phyloP scores from a whole-genome alignment of 1,284 basidiomycete species.

The Caloboletus firmus region DNA sequence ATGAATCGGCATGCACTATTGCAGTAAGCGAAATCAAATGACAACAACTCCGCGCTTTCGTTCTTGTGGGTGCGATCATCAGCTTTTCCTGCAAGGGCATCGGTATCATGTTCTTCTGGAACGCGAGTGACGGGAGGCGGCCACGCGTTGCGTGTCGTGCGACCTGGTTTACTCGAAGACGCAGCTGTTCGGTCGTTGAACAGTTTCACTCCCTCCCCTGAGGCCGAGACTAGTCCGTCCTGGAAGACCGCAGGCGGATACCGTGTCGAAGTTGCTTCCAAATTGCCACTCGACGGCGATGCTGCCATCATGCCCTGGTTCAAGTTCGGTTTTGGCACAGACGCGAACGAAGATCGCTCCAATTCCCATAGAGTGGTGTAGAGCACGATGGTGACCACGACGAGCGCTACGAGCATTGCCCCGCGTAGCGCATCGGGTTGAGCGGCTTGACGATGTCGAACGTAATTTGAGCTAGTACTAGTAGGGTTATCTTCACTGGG shows the following conservation, averaged over 20 bases:
- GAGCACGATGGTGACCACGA: conserved; percentile 28
- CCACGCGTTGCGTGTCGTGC: conserved; percentile 6
- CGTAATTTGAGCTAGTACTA: background rate
- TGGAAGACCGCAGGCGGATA: background rate
- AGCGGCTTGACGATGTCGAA: conserved; percentile 3
- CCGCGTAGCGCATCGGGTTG: conserved; percentile 15
- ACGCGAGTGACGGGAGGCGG: conserved; percentile 15
- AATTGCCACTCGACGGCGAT: background rate
- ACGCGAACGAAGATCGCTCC: conserved; percentile 14
- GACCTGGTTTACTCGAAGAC: background rate
- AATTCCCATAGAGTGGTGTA: conserved; percentile 28
- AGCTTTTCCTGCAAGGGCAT: background rate
- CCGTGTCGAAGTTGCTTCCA: background rate
- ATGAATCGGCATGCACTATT: conserved; percentile 42
- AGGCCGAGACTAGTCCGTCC: background rate
- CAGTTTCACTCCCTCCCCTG: background rate
- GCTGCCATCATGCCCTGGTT: background rate
- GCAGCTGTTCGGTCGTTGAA: background rate
- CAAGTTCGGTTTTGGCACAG: background rate
- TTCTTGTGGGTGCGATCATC: background rate
- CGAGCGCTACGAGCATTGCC: conserved; percentile 15
- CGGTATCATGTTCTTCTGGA: conserved; percentile 4
- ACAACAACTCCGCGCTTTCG: background rate
- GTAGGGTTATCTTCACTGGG: background rate
- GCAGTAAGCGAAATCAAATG: conserved; percentile 18